Conservation (phyloP, 2,329 filamentous ascomycete genomes). For the Monosporascus sp. region DNA sequence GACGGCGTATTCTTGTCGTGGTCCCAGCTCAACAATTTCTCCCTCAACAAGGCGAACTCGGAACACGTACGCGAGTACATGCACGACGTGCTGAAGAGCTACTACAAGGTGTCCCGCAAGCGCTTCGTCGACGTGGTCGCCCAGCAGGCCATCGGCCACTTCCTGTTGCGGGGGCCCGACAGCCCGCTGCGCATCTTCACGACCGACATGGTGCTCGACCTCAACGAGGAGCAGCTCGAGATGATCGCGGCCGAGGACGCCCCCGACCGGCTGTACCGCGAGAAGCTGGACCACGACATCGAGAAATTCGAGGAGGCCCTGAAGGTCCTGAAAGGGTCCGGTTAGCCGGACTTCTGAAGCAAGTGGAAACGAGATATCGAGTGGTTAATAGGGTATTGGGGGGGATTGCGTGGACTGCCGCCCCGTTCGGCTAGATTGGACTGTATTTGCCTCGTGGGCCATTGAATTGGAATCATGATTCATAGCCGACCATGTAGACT, state of each 20-base stretch:
- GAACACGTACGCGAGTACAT: slow-evolving; percentile 44
- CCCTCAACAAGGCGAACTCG: slow-evolving; percentile 21
- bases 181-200: slow-evolving; percentile 51
- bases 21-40: slow-evolving; percentile 13
- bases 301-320: slow-evolving; percentile 35
- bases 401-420: no score
- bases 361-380: no score
- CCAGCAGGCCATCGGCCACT: slow-evolving; percentile 51
- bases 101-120: slow-evolving; percentile 56
- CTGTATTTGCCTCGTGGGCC: no score
- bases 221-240: slow-evolving; percentile 45
- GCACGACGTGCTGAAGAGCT: slow-evolving; percentile 54
- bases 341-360: slow-evolving; percentile 2
- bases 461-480: no score
- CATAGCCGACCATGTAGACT: no score
- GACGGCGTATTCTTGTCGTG: slow-evolving; percentile 17
- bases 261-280: slow-evolving; percentile 33
- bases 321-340: slow-evolving; percentile 20
- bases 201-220: slow-evolving; percentile 40
- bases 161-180: slow-evolving; percentile 42
- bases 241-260: slow-evolving; percentile 55
- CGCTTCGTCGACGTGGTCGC: slow-evolving; percentile 60
- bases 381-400: no score
- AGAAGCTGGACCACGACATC: slow-evolving; percentile 40
- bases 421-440: no score